These are phyloP conservation scores for Hericium coralloides DNA, from an alignment of 768 basidiomycete genomes.

Conservation along the genomic window DNA sequence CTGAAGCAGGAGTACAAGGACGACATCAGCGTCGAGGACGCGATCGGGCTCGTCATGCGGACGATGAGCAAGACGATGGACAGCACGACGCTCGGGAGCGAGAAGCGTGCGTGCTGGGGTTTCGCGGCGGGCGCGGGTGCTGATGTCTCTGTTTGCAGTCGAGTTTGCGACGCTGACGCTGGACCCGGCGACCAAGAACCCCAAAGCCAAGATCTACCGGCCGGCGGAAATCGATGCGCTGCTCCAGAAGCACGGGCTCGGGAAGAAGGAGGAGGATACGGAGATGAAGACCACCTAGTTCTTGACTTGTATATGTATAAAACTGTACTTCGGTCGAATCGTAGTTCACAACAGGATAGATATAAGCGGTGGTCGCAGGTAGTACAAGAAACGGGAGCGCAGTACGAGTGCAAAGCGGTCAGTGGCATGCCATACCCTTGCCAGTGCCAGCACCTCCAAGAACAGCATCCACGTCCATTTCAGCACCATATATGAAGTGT, in stretches of 20 bases:
- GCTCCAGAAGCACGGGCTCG: conserved; percentile 68
- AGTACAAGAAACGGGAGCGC: not conserved
- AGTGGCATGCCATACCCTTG: conserved; percentile 81
- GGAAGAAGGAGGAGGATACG: conserved; percentile 79
- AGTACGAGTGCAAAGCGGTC: conserved; percentile 10
- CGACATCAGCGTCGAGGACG: conserved; percentile 83
- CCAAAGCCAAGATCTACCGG: conserved; percentile 86
- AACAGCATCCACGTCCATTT: conserved; percentile 54
- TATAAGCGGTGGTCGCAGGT: not conserved
- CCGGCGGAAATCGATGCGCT: conserved; percentile 84
- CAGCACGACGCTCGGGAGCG: conserved; percentile 90
- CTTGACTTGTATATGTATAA: not conserved
- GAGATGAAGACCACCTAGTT: conserved; percentile 57
- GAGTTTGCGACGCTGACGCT: conserved; percentile 94
- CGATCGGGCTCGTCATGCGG: conserved; percentile 82
- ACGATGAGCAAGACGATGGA: conserved; percentile 99
- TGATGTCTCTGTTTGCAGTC: conserved; percentile 38
- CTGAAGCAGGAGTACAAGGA: conserved; percentile 99
- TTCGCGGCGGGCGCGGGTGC: not conserved
- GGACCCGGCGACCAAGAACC: conserved; percentile 65
- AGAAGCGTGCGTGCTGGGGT: conserved; percentile 64
- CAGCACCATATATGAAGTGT: conserved; percentile 66
- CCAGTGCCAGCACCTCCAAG: conserved; percentile 31
- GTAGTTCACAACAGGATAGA: not conserved
- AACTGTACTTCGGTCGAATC: not conserved